Conservation (phyloP, 306 rosid species). For the Myrica gale region DNA sequence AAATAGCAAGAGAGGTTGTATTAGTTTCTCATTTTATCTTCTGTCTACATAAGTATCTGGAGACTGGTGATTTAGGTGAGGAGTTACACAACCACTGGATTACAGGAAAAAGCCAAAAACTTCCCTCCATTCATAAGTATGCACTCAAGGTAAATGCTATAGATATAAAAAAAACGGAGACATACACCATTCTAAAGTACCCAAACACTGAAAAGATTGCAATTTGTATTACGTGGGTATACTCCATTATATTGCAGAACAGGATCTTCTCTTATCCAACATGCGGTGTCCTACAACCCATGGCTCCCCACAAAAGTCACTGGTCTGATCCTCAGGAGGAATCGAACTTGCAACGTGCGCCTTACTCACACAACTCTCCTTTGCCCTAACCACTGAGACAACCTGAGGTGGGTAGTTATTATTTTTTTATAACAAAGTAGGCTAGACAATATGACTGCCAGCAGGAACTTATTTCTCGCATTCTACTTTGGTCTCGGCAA, state of each 20-base stretch:
- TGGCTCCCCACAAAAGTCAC: too few relatives aligned
- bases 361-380: too few relatives aligned
- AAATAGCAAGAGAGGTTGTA: conserved; percentile 21
- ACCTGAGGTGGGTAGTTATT: neutral
- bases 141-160: neutral
- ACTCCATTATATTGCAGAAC: neutral
- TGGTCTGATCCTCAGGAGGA: too few relatives aligned
- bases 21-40: conserved; percentile 14
- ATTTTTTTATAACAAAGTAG: neutral
- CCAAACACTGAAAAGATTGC: conserved; percentile 7
- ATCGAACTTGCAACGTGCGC: too few relatives aligned
- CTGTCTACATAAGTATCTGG: neutral
- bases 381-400: too few relatives aligned
- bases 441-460: neutral
- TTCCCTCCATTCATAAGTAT: neutral
- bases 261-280: conserved; percentile 1
- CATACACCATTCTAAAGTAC: neutral
- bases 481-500: neutral
- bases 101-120: neutral
- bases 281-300: too few relatives aligned
- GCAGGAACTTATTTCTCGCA: neutral
- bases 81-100: neutral
- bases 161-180: neutral
- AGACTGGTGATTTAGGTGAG: neutral
- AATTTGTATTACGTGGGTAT: neutral